Percentiles rank a stretch among this genome's conserved stretches.
These are phyloP conservation scores for Mitragyna speciosa DNA, from an alignment of 257 asterid species.

Conservation along the genomic window DNA sequence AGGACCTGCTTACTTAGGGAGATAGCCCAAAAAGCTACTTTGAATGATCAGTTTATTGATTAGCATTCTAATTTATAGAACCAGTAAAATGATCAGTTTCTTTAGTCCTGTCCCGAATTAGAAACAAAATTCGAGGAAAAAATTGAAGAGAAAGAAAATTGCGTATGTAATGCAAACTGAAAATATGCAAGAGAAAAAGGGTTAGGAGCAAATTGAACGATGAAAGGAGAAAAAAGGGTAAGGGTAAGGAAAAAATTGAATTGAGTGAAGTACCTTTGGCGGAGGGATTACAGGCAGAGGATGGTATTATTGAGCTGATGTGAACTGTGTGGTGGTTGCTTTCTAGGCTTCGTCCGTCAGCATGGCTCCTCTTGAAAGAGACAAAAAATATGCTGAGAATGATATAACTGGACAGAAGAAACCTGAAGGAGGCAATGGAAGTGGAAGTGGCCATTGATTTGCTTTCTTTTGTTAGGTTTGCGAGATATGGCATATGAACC, in stretches of 20 bases:
- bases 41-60: too few relatives aligned
- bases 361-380: slow-evolving; percentile 8
- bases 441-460: not conserved
- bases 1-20: too few relatives aligned
- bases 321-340: slow-evolving; percentile 31
- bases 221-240: too few relatives aligned
- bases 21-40: too few relatives aligned
- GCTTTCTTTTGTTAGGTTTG: not conserved
- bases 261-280: too few relatives aligned
- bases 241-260: too few relatives aligned
- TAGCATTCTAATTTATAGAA: too few relatives aligned
- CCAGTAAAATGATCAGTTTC: too few relatives aligned
- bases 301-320: slow-evolving; percentile 43
- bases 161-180: too few relatives aligned
- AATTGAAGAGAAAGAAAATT: not conserved
- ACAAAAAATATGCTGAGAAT: not conserved
- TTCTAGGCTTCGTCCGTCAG: slow-evolving; percentile 22
- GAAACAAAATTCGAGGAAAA: not conserved
- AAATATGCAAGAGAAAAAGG: too few relatives aligned
- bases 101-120: not conserved
- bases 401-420: not conserved
- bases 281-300: slow-evolving; percentile 40
- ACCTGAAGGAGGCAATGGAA: not conserved
- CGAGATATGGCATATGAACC: not conserved
- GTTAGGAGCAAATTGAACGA: too few relatives aligned